phyloP scores from a whole-genome alignment of 75 land plant genomes.

The Selaginella moellendorffii region DNA sequence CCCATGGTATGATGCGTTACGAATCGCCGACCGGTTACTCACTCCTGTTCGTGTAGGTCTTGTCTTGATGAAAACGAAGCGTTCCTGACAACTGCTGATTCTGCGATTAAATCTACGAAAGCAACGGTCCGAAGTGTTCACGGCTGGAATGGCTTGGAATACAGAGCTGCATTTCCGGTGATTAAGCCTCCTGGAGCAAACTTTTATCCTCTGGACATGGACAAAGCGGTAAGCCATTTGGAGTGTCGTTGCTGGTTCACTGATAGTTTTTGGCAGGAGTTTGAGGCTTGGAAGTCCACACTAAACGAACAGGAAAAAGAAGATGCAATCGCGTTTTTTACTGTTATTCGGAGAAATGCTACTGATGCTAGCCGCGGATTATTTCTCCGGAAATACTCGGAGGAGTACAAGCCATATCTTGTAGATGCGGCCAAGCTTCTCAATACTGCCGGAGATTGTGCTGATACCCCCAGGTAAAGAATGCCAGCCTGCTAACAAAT shows the following conservation, averaged over 20 bases:
- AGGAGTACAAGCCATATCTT: constrained; percentile 41
- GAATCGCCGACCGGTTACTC: background rate
- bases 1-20: constrained; percentile 51
- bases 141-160: constrained; percentile 59
- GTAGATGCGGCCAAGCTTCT: constrained; percentile 43
- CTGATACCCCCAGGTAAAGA: constrained; percentile 50
- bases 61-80: constrained; percentile 73
- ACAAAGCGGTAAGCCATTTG: constrained; percentile 36
- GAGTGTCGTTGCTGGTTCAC: background rate
- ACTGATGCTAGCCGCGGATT: constrained; percentile 18
- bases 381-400: constrained; percentile 43
- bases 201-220: constrained; percentile 96
- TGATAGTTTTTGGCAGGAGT: constrained; percentile 36
- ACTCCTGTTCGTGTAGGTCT: constrained; percentile 42
- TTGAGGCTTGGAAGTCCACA: constrained; percentile 49
- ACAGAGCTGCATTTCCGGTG: constrained; percentile 70
- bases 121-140: constrained; percentile 37
- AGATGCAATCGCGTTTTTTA: constrained; percentile 55
- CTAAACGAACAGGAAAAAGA: constrained; percentile 39
- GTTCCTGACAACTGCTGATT: constrained; percentile 82
- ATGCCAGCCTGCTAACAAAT: background rate
- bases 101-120: constrained; percentile 40
- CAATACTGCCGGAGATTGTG: constrained; percentile 49
- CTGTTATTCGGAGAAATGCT: constrained; percentile 44
- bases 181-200: constrained; percentile 72